These are phyloP conservation scores for Maudiozyma turicensis DNA, from an alignment of 805 yeast genomes.

Conservation along the genomic window DNA sequence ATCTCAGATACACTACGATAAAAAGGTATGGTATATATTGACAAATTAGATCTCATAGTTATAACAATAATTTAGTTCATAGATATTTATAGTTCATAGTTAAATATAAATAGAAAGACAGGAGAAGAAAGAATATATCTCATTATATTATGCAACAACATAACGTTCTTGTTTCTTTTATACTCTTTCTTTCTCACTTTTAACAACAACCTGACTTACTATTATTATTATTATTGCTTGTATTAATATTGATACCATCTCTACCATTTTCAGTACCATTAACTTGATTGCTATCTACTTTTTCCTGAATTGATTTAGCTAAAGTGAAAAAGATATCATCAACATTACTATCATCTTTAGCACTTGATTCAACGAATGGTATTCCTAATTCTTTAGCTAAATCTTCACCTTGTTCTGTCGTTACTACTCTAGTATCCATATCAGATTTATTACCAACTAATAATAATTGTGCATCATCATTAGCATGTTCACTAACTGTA, in stretches of 20 bases:
- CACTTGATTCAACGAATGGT: constrained; percentile 91
- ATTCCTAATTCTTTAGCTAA: constrained; percentile 78
- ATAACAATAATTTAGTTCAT: no score
- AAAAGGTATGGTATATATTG: no score
- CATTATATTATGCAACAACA: constrained; percentile 46
- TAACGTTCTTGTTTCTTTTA: constrained; percentile 20
- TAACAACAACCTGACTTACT: constrained; percentile 44
- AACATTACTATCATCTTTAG: constrained; percentile 85
- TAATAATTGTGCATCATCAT: constrained; percentile 90
- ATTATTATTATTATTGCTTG: constrained; percentile 33
- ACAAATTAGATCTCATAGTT: no score
- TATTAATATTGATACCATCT: constrained; percentile 24
- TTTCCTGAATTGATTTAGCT: constrained; percentile 78
- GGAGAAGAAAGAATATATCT: no score
- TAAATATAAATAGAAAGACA: no score
- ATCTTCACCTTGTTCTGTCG: constrained; percentile 81
- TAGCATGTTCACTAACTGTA: constrained; percentile 93
- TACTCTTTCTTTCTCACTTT: background rate
- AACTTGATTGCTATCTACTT: constrained; percentile 39
- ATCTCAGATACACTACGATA: no score
- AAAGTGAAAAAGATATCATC: constrained; percentile 82
- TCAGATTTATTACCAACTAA: constrained; percentile 94
- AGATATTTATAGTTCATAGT: no score
- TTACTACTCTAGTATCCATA: constrained; percentile 75
- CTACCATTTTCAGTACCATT: constrained; percentile 46